A percentile compares a stretch with the other conserved stretches of the same genome.
phyloP scores from a whole-genome alignment of 75 land plant genomes.

The Picea sitchensis region DNA sequence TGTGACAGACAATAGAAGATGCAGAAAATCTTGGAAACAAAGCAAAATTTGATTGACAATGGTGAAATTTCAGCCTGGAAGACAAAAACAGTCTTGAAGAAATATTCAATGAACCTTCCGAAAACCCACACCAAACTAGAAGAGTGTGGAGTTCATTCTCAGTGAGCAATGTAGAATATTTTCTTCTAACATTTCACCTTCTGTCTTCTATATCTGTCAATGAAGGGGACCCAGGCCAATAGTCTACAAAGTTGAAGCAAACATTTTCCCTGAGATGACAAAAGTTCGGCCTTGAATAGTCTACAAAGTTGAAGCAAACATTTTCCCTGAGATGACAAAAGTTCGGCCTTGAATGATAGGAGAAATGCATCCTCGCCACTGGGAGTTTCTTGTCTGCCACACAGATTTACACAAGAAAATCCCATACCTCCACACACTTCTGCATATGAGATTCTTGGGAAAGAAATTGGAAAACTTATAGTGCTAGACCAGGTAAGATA shows the following conservation, averaged over 20 bases:
- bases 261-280: not conserved
- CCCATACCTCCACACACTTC: not conserved
- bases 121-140: conserved; percentile 12
- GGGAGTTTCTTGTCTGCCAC: not conserved
- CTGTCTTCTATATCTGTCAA: not conserved
- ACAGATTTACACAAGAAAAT: not conserved
- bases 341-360: conserved; percentile 3
- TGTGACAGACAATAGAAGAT: no score
- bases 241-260: not conserved
- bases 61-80: no score
- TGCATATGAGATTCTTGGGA: not conserved
- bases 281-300: not conserved
- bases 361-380: not conserved
- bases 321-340: not conserved
- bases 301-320: not conserved
- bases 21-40: conserved; percentile 14
- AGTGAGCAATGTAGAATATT: not conserved
- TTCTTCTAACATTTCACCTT: not conserved
- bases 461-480: not conserved
- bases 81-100: no score
- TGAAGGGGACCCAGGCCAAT: not conserved
- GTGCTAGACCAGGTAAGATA: not conserved
- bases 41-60: not conserved
- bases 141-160: not conserved
- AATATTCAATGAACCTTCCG: conserved; percentile 9